Evolutionary conservation across 495 filamentous ascomycete genomes (phyloP).

Genomic region (Aspergillus haitiensis): DNA sequence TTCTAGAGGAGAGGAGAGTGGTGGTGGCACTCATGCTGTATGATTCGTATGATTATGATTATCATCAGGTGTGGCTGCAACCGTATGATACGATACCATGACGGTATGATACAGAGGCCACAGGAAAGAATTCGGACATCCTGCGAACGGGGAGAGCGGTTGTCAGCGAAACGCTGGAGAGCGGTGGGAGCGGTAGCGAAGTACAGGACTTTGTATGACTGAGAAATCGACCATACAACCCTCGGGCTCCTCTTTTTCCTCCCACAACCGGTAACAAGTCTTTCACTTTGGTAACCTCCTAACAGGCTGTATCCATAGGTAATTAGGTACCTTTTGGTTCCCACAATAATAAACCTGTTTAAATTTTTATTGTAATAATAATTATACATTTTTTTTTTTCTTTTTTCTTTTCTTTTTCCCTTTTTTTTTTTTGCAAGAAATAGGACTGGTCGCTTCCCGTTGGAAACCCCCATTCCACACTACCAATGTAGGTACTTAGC

Average conservation of each 20-base stretch:
- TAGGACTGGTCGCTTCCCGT: slow-evolving; percentile 12
- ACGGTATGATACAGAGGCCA: slow-evolving; percentile 11
- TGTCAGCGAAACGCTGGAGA: too few species aligned
- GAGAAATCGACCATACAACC: slow-evolving; percentile 1
- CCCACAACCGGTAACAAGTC: slow-evolving; percentile 18
- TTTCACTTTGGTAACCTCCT: slow-evolving; percentile 12
- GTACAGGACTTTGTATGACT: neutral
- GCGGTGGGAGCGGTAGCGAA: slow-evolving; percentile 14
- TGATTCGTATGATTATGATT: neutral
- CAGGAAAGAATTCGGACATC: neutral
- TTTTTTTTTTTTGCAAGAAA: slow-evolving; percentile 5
- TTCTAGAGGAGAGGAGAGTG: neutral
- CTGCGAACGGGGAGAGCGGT: slow-evolving; percentile 15
- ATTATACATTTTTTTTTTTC: neutral
- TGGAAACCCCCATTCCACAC: slow-evolving; percentile 5
- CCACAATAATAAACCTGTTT: slow-evolving; percentile 12
- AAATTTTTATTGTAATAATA: slow-evolving; percentile 6
- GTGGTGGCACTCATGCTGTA: slow-evolving; percentile 6
- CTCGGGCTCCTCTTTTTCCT: slow-evolving; percentile 10
- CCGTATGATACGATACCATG: slow-evolving; percentile 19
- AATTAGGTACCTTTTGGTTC: slow-evolving; percentile 13
- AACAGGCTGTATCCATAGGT: slow-evolving; percentile 13
- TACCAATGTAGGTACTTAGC: slow-evolving; percentile 5
- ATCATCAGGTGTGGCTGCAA: slow-evolving; percentile 12
- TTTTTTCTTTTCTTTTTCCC: neutral